Base-by-base conservation (phyloP, 2,329 filamentous ascomycete genomes). In the Penicillium sp. region DNA sequence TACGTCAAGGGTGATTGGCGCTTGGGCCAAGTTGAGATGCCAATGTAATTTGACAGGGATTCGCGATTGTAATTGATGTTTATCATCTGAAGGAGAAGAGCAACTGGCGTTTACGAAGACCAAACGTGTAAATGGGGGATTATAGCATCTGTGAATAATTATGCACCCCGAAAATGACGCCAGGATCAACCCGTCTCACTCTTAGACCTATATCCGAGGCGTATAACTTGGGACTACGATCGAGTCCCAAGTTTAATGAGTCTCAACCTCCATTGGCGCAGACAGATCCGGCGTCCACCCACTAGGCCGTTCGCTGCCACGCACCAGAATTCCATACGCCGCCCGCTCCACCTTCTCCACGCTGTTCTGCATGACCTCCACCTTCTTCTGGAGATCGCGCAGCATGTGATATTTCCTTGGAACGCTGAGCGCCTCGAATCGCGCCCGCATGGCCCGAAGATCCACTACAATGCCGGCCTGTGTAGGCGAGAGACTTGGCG, bases 261-360 rank as follows among this genome's bases (percentile, higher is more conserved):
- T 69, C 44, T 74, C 69, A 43, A 74, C 69, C 42, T 70, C 69
- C 46, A 68, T 68, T 18, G 71, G 71, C 20, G 65, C 74, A 22
- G 75, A 74, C 67, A 89, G 71, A 67, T 96, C 92, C 4, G 92
- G 92, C 67, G 94, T 82, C 92, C 92, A 97, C 0, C 92, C 92
- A 67, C 88, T 89, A 0, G 92, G 92, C 56, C 91, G 78, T 77
- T 99, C 94, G 46, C 87, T 89, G 0, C 92, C 92, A 46, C 94
- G 80, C 20, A 99, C 89, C 27, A 87, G 84, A 60, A 96, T 83
- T 4, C 91, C 90, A 71, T 97, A 99, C 27, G 91, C 85, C 22
- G 92, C 83, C 60, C 84, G 86, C 79, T 99, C 94, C 10, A 99
- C 94, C 79, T 99, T 99, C 66, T 88, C 86, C 24, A 99, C 91